Base-by-base conservation (phyloP, 23 red algal species). In the Porphyridium purpureum region DNA sequence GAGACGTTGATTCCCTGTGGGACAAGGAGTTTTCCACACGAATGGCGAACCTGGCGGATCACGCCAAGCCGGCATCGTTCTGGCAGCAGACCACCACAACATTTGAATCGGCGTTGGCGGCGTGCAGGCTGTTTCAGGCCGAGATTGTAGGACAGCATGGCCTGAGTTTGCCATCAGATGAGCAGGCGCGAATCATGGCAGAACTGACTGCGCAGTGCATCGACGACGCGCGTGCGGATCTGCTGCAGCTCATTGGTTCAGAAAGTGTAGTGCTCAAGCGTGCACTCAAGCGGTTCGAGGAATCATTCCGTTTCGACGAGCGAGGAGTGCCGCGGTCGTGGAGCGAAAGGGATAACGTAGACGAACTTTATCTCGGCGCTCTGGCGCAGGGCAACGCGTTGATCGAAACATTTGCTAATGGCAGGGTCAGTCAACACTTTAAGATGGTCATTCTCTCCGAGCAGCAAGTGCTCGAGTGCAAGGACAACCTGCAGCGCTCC, bases 281-380 rank as follows among this genome's bases (percentile, higher is more conserved):
- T 23, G 53, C 84, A 47, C 67, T 44, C 22, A 67, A 70, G 30
- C 64, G 80, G 29, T 94, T 94, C 49, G 80, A 94, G 31, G 75
- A 94, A 46, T 33, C 59, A 8, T 94, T 94, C 61, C 75, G 88
- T 26, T 85, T 80, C 61, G 88, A 94, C 31, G 72, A 57, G 23
- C 65, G 78, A 14, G 76, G 76, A 0, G 73, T 85, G 5, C 88
- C 88, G 22, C 60, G 88, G 5, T 42, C 66, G 31, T 94, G 76
- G 55, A 66, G 61, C 20, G 70, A 76, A 24, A 64, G 54, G 22
- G 88, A 84, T 33, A 78, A 94, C 49, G 62, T 94, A 52, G 76
- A 82, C 22, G 65, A 69, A 0, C 54, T 69, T 5, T 85, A 71
- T 27, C 47, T 74, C 9, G 78, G 55, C 31, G 88, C 88, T 23